A percentile compares a stretch with the other conserved stretches of the same genome.
Conservation (phyloP, 768 basidiomycete genomes). For the Pleurotus ostreatus region DNA sequence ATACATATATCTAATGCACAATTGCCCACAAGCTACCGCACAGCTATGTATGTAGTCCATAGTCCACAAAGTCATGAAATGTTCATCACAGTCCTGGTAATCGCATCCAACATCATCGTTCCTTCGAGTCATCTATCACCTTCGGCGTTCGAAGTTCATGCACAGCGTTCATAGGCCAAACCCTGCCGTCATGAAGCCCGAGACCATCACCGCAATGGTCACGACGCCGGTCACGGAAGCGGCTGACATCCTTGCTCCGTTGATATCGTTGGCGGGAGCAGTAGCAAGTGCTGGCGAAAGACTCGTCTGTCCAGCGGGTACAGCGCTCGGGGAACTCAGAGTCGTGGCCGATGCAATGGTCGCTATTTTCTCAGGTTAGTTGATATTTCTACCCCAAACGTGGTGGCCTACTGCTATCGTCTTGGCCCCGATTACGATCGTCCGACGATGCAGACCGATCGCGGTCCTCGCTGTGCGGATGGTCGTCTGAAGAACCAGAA, state of each 20-base stretch:
- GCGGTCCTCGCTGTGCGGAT: no score
- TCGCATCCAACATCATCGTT: neutral
- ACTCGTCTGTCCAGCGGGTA: neutral
- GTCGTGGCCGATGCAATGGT: neutral
- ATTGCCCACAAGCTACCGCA: neutral
- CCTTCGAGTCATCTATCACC: neutral
- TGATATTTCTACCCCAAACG: no score
- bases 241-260: neutral
- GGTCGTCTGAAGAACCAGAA: no score
- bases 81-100: neutral
- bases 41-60: slow-evolving; percentile 2
- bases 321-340: neutral
- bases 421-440: no score
- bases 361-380: neutral
- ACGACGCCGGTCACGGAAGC: neutral
- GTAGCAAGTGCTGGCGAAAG: neutral
- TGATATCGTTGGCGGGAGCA: neutral
- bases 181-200: neutral
- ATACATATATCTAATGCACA: neutral
- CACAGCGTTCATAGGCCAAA: neutral
- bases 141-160: neutral
- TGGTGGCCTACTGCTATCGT: no score
- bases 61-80: neutral
- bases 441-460: no score
- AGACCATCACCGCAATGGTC: neutral